Evolutionary conservation across 2,329 filamentous ascomycete genomes (phyloP).

Genomic region (Penicillium fuscoglaucum): DNA sequence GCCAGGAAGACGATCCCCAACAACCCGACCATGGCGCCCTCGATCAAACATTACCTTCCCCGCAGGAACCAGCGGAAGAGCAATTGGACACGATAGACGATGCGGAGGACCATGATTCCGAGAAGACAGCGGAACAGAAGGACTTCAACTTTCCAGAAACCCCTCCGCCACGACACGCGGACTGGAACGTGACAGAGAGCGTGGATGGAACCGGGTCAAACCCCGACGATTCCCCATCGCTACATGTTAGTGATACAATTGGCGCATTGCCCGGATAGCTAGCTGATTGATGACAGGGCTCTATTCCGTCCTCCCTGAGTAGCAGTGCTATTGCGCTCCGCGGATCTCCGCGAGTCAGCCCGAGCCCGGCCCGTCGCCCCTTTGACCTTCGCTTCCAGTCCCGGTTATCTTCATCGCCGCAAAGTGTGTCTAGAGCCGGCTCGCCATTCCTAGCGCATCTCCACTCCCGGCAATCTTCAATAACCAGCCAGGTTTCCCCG

Average conservation of each 20-base stretch:
- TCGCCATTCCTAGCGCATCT: slow-evolving; percentile 76
- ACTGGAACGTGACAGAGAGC: slow-evolving; percentile 37
- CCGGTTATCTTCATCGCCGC: slow-evolving; percentile 67
- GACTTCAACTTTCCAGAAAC: slow-evolving; percentile 24
- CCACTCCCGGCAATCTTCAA: slow-evolving; percentile 78
- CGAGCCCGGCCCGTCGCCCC: slow-evolving; percentile 81
- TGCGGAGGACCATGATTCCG: slow-evolving; percentile 25
- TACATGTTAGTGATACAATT: slow-evolving; percentile 62
- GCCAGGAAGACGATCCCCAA: slow-evolving; percentile 40
- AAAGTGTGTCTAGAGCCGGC: slow-evolving; percentile 63
- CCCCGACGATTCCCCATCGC: slow-evolving; percentile 80
- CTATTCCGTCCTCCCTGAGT: slow-evolving; percentile 61
- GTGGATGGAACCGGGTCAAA: slow-evolving; percentile 70
- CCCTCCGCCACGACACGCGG: slow-evolving; percentile 25
- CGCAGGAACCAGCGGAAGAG: slow-evolving; percentile 23
- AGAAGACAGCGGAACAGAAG: slow-evolving; percentile 18
- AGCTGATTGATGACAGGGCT: slow-evolving; percentile 48
- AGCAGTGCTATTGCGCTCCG: slow-evolving; percentile 72
- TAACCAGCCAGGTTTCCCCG: slow-evolving; percentile 67
- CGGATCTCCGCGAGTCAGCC: slow-evolving; percentile 67
- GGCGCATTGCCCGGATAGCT: slow-evolving; percentile 57
- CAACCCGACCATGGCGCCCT: slow-evolving; percentile 32
- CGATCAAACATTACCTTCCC: slow-evolving; percentile 20
- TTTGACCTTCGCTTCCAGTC: slow-evolving; percentile 96
- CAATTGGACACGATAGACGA: slow-evolving; percentile 30